A percentile compares a stretch with the other conserved stretches of the same genome.
These are phyloP conservation scores for Aureobasidium pullulans DNA, from an alignment of 2,329 filamentous ascomycete species.

Conservation along the genomic window DNA sequence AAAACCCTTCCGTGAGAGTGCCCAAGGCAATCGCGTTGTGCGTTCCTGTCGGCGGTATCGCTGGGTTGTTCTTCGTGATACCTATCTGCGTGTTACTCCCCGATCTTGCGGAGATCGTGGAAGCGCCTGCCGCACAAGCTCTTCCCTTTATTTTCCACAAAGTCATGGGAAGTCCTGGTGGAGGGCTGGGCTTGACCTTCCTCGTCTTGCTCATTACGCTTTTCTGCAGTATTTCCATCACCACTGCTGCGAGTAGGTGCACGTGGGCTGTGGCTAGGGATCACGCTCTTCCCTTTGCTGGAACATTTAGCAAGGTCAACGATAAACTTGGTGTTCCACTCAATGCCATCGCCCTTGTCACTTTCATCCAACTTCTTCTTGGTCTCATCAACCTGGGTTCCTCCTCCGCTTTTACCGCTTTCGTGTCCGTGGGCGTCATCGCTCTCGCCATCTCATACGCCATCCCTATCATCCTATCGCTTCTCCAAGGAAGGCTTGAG, in stretches of 20 bases:
- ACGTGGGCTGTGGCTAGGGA: constrained; percentile 43
- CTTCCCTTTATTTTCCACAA: constrained; percentile 44
- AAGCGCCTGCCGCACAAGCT: constrained; percentile 41
- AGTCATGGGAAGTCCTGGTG: constrained; percentile 43
- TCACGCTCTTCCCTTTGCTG: constrained; percentile 35
- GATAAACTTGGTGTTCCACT: constrained; percentile 33
- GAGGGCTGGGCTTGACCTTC: constrained; percentile 41
- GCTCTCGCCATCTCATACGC: constrained; percentile 49
- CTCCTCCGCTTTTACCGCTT: constrained; percentile 42
- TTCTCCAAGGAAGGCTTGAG: constrained; percentile 29
- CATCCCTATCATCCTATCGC: constrained; percentile 48
- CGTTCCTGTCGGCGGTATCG: constrained; percentile 47
- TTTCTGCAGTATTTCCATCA: constrained; percentile 49
- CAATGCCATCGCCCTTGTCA: constrained; percentile 36
- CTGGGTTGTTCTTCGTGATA: constrained; percentile 50
- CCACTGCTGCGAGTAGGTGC: constrained; percentile 39
- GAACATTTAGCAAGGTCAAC: constrained; percentile 31
- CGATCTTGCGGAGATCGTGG: constrained; percentile 38
- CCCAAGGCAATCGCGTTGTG: constrained; percentile 47
- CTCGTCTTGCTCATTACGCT: constrained; percentile 44
- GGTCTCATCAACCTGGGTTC: constrained; percentile 44
- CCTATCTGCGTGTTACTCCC: constrained; percentile 48
- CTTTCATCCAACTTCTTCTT: constrained; percentile 41
- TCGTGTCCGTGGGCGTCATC: constrained; percentile 50
- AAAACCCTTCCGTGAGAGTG: constrained; percentile 45